phyloP scores from a whole-genome alignment of 1,284 basidiomycete species.

The Lignosus rhinocerotis region DNA sequence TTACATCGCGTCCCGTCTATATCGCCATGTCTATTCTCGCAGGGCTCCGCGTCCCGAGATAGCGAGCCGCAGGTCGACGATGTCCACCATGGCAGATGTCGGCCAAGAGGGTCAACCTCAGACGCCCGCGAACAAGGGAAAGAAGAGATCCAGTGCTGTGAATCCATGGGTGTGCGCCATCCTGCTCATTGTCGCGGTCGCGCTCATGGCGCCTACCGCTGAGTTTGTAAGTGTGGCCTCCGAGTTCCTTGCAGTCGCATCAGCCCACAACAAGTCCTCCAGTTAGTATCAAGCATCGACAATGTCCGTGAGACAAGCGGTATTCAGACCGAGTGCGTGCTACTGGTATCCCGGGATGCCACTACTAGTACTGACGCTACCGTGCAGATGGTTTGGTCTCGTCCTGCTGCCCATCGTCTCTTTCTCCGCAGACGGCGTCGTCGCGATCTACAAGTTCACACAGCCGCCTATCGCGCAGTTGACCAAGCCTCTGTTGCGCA shows the following conservation, averaged over 20 bases:
- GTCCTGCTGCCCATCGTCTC: conserved; percentile 68
- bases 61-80: no score
- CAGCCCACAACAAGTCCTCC: background rate
- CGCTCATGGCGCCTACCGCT: conserved; percentile 62
- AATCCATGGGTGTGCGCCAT: conserved; percentile 58
- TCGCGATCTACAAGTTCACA: conserved; percentile 54
- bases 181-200: conserved; percentile 52
- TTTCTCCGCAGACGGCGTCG: conserved; percentile 64
- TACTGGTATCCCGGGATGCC: background rate
- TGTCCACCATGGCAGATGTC: no score
- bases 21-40: background rate
- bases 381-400: conserved; percentile 64
- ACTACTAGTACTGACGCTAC: background rate
- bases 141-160: conserved; percentile 45
- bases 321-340: conserved; percentile 51
- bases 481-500: no score
- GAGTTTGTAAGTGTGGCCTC: conserved; percentile 53
- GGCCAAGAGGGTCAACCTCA: conserved; percentile 36
- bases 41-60: no score
- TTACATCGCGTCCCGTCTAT: conserved; percentile 55
- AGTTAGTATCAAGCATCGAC: conserved; percentile 67
- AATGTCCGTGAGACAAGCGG: conserved; percentile 42
- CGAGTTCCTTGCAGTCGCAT: no score
- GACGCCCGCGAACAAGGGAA: conserved; percentile 39
- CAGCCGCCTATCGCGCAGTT: conserved; percentile 13